phyloP scores from a whole-genome alignment of 495 filamentous ascomycete species.

The Penicillium argentinense region DNA sequence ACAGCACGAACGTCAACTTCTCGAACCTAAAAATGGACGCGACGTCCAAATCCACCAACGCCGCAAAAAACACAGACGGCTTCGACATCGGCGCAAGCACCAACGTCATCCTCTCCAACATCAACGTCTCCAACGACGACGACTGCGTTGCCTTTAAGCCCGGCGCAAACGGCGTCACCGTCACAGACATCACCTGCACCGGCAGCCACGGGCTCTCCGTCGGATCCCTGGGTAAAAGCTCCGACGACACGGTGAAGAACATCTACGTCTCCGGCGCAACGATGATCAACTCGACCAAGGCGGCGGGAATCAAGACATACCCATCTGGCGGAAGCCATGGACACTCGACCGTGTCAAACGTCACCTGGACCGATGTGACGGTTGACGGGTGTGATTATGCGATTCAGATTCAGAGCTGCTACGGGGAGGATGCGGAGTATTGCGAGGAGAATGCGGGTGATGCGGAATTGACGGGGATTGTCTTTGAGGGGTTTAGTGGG shows the following conservation, averaged over 20 bases:
- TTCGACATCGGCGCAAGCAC: conserved; percentile 47
- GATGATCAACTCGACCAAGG: conserved; percentile 46
- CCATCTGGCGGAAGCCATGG: conserved; percentile 36
- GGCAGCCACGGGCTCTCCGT: conserved; percentile 45
- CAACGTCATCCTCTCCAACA: conserved; percentile 33
- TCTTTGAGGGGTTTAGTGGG: conserved; percentile 38
- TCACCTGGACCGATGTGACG: conserved; percentile 39
- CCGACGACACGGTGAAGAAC: conserved; percentile 38
- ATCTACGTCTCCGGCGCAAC: conserved; percentile 35
- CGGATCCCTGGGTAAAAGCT: conserved; percentile 34
- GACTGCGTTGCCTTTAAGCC: conserved; percentile 50
- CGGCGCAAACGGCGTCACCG: conserved; percentile 37
- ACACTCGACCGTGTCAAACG: conserved; percentile 39
- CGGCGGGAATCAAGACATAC: conserved; percentile 46
- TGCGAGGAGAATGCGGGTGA: conserved; percentile 37
- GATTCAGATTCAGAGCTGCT: conserved; percentile 51
- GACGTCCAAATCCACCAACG: conserved; percentile 34
- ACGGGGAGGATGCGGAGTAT: conserved; percentile 40
- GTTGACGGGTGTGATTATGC: conserved; percentile 44
- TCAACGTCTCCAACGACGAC: conserved; percentile 43
- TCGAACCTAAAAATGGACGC: conserved; percentile 34
- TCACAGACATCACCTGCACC: conserved; percentile 37
- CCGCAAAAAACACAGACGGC: conserved; percentile 43
- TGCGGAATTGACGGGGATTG: conserved; percentile 34
- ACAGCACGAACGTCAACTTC: conserved; percentile 30